Evolutionary conservation across 805 yeast species (phyloP), one percentile per base, ranked within the genome.

Genomic region (Yarrowia alimentaria): DNA sequence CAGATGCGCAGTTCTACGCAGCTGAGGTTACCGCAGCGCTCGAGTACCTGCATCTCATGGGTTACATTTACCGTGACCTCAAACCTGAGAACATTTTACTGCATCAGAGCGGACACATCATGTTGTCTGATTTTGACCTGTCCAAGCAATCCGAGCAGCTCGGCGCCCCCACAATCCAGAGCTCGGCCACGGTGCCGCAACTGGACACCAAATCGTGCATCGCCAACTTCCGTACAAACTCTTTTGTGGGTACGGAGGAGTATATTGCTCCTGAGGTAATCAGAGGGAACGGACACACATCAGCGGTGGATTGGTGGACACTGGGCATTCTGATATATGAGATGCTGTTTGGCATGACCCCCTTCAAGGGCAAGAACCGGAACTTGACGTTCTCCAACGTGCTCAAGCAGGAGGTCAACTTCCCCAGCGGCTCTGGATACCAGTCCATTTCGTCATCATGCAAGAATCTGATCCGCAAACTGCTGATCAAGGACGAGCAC

Each of bases 301-400:
- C 91, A 6, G 96, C 98, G 0, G 99, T 93, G 13, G 99, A 93
- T 66, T 93, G 99, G 99, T 93, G 99, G 99, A 93, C 99, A 0
- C 71, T 93, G 57, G 99, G 99, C 3, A 89, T 93, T 16, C 75
- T 93, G 60, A 72, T 89, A 18, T 94, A 80, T 66, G 99, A 93
- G 64, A 93, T 93, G 99, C 69, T 93, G 17, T 90, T 80, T 66
- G 98, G 98, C 1, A 85, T 88, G 7, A 93, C 99, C 0, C 99
- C 99, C 1, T 93, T 91, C 69, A 93, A 93, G 68, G 99, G 99
- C 6, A 72, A 79, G 26, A 88, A 83, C 57, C 76, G 98, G 33
- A 89, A 89, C 61, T 82, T 82, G 58, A 93, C 99, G 0, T 93
- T 93, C 64, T 80, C 91, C 33, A 87, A 88, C 60, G 81, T 93